phyloP scores from a whole-genome alignment of 192 early-diverging fungal species.

The Coemansia sp. region DNA sequence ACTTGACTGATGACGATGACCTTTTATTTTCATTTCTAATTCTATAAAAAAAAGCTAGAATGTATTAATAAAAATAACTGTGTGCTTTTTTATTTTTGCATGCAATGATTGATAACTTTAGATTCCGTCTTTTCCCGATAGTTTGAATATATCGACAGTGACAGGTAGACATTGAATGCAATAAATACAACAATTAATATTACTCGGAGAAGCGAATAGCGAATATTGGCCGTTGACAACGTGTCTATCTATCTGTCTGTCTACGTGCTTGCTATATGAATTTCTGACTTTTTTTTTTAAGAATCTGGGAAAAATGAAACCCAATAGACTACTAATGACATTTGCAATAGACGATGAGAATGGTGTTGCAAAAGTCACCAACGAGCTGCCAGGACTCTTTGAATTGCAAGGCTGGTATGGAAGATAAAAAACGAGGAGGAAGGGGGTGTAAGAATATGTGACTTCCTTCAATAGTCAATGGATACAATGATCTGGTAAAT shows the following conservation, averaged over 20 bases:
- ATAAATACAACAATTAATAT: neutral
- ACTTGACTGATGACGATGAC: constrained; percentile 4
- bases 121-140: constrained; percentile 1
- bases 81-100: neutral
- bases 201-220: neutral
- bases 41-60: neutral
- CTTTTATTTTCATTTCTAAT: neutral
- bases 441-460: too few species aligned
- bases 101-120: neutral
- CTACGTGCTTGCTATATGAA: neutral
- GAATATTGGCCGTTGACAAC: neutral
- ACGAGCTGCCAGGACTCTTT: too few species aligned
- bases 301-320: neutral
- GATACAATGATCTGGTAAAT: too few species aligned
- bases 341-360: too few species aligned
- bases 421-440: too few species aligned
- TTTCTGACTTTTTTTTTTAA: neutral
- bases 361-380: too few species aligned
- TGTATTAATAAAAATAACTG: neutral
- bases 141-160: neutral
- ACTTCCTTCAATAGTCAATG: too few species aligned
- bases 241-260: neutral
- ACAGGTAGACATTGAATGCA: neutral
- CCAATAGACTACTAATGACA: neutral
- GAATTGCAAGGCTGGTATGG: too few species aligned